Conservation (phyloP, 306 rosid genomes). For the Gleditsia sinensis region DNA sequence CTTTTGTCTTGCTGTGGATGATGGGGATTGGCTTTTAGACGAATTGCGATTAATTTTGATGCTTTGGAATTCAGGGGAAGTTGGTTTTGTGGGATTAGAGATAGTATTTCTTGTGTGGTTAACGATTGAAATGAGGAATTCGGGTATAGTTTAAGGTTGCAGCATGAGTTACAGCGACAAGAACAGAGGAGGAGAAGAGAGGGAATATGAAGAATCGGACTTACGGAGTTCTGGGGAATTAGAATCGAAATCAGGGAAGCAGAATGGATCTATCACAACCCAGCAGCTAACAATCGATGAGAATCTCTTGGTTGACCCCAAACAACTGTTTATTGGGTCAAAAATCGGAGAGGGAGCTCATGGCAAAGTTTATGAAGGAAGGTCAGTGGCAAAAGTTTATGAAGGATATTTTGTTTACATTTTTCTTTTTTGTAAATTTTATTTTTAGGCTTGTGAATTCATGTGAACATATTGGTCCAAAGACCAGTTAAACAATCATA, state of each 20-base stretch:
- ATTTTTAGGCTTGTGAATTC: constrained; percentile 3
- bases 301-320: constrained; percentile 87
- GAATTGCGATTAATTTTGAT: constrained; percentile 38
- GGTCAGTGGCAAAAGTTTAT: constrained; percentile 74
- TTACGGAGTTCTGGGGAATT: constrained; percentile 38
- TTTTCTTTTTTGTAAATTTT: no score
- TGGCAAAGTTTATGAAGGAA: constrained; percentile 96
- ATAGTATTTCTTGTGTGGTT: constrained; percentile 22
- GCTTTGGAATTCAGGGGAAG: constrained; percentile 31
- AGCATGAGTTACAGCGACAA: constrained; percentile 71
- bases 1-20: neutral
- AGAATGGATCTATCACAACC: constrained; percentile 56
- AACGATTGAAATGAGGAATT: constrained; percentile 50
- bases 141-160: constrained; percentile 61
- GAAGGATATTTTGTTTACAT: no score
- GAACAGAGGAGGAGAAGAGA: constrained; percentile 48
- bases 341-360: constrained; percentile 98
- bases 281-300: constrained; percentile 71
- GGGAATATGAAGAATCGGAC: constrained; percentile 33
- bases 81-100: constrained; percentile 32
- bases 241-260: constrained; percentile 42
- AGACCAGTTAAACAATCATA: neutral
- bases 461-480: neutral
- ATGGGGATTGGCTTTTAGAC: constrained; percentile 20
- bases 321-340: constrained; percentile 75